Evolutionary conservation across 176 grass and related monocot genomes (phyloP), one percentile per base, ranked within the genome.

Genomic region (Paspalum notatum): DNA sequence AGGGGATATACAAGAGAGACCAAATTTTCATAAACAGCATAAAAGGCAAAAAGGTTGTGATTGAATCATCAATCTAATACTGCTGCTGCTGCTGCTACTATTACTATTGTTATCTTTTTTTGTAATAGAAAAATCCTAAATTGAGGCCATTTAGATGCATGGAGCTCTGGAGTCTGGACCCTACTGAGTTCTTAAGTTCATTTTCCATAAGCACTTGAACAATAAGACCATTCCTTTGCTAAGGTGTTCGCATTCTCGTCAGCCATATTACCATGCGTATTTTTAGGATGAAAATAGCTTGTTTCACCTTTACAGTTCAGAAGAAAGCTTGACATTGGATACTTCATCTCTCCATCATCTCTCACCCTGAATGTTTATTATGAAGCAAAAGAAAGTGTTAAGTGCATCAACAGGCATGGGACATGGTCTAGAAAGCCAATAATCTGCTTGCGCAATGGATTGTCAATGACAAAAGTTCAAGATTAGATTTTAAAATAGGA

Each of bases 221-320:
- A 39, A 40, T 52, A 46, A 72, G 59, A 75, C 41, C 42, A 64
- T 27, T 43, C 18, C 37, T 65, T 42, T 59, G 68, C 15, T 58
- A 66, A 54, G 24, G 0, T 56, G 40, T 80, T 46, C 22, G 72
- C 17, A 60, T 41, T 77, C 25, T 66, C 49, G 3, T 70, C 66
- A 71, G 76, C 16, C 55, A 71, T 32, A 20, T 47, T 20, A 3
- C 49, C 57, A 72, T 75, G 17, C 38, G 11, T 21, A 42, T 51
- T 44, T 62, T 41, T 65, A 58, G 47, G 20, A 53, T 37, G 45
- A 6, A 83, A 67, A 59, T 74, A 64, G n/a, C 12, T 26, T 60
- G 56, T 57, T 41, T 83, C 73, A 94, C 92, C 87, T 91, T 91
- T 83, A 76, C 87, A 95, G 60, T 91, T 91, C 24, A 95, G 52